Evolutionary conservation across 2,329 filamentous ascomycete species (phyloP), one percentile per base, ranked within the genome.

Genomic region (Cladophialophora carrionii): DNA sequence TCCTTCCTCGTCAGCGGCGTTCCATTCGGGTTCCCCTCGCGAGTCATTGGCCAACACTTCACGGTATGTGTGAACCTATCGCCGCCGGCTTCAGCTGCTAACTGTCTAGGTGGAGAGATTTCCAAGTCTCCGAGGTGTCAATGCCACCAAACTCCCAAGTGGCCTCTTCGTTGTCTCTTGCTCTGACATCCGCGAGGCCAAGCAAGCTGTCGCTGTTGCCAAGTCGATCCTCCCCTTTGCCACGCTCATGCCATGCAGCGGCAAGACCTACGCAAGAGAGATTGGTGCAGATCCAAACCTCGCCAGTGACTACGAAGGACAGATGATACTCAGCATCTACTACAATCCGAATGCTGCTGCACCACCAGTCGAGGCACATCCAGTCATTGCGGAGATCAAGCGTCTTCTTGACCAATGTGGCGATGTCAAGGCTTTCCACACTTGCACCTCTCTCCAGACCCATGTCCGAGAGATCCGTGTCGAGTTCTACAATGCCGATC

Each of bases 101-200:
- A 69, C 63, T 17, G 12, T 46, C 3, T 34, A 73, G 75, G 63
- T 59, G 72, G 61, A 66, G 14, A 56, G 24, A 6, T 73, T 71
- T 61, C 70, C 69, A 12, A 71, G 77, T n/a, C 70, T 80, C 54
- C 76, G 75, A 64, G 73, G 75, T 17, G 75, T 79, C 62, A 73
- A 78, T 54, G 72, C 78, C 43, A 73, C 72, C 29, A 74, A 77
- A 34, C 68, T 80, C 29, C 70, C 68, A 56, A 71, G 73, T 53
- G 72, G 72, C 52, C 81, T 78, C 56, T 79, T 86, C 32, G 84
- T 82, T 63, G 76, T 87, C 26, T 82, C 81, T 4, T 88, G 89
- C 70, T 77, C 80, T 6, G 87, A 90, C 70, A 83, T 88, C 57
- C 81, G 85, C 57, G 86, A 89, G 73, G 81, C 87, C 6, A 82